Evolutionary conservation across 139 green algal species (phyloP).

Genomic region (Closterium sp.): DNA sequence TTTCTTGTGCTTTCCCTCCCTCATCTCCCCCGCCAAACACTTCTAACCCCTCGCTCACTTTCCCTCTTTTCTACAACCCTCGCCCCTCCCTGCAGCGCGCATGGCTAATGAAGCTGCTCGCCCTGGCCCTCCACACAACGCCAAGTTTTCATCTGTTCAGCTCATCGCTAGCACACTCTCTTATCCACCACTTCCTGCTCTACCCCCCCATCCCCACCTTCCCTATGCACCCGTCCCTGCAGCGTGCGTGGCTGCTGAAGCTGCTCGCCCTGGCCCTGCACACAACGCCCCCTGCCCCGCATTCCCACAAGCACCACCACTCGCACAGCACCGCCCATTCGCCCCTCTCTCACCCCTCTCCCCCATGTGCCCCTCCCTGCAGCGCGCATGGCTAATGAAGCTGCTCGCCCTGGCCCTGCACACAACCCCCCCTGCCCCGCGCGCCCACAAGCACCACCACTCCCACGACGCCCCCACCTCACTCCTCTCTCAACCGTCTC

Average conservation of each 20-base stretch:
- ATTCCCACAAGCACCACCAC: background rate
- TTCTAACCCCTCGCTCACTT: no score
- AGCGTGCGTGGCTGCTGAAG: slow-evolving; percentile 50
- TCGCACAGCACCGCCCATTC: background rate
- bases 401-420: slow-evolving; percentile 25
- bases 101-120: slow-evolving; percentile 44
- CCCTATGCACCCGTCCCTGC: background rate
- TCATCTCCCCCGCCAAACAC: no score
- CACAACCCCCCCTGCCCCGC: background rate
- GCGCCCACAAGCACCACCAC: no score
- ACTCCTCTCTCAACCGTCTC: no score
- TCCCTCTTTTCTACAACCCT: no score
- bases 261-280: slow-evolving; percentile 32
- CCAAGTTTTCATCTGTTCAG: no score
- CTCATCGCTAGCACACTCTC: no score
- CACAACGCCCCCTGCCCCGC: slow-evolving; percentile 7
- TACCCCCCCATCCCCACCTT: background rate
- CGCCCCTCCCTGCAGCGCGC: slow-evolving; percentile 11
- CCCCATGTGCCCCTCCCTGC: background rate
- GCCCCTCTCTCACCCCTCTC: background rate
- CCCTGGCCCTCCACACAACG: slow-evolving; percentile 16
- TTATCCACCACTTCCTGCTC: no score
- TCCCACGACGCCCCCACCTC: no score
- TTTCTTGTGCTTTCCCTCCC: no score
- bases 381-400: slow-evolving; percentile 47